A percentile compares a stretch with the other conserved stretches of the same genome.
Conservation (phyloP, 1,284 basidiomycete species). For the Mycena citricolor region DNA sequence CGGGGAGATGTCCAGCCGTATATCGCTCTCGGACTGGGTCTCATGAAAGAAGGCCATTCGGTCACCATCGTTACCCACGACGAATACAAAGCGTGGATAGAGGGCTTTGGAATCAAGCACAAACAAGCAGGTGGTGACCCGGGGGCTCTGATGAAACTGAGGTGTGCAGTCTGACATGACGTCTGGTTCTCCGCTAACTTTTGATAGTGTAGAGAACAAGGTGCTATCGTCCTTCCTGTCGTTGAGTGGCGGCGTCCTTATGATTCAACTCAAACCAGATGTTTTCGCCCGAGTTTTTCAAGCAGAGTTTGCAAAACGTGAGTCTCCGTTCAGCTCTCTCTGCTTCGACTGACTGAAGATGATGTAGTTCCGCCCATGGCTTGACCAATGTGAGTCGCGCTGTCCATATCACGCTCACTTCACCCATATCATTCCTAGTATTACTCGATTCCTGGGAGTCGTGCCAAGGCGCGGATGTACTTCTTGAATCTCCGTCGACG, state of each 20-base stretch:
- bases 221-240: slow-evolving; percentile 27
- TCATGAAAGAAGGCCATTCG: slow-evolving; percentile 55
- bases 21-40: slow-evolving; percentile 45
- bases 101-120: slow-evolving; percentile 68
- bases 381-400: slow-evolving; percentile 59
- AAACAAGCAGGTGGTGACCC: slow-evolving; percentile 78
- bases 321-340: slow-evolving; percentile 23
- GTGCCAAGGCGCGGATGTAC: slow-evolving; percentile 71
- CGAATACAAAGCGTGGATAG: slow-evolving; percentile 52
- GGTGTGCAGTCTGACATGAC: slow-evolving; percentile 21
- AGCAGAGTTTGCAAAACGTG: slow-evolving; percentile 61
- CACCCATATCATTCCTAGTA: slow-evolving; percentile 37
- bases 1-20: slow-evolving; percentile 55
- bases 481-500: slow-evolving; percentile 73
- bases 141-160: slow-evolving; percentile 64
- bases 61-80: slow-evolving; percentile 62
- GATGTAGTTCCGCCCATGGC: slow-evolving; percentile 67
- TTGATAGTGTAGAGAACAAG: slow-evolving; percentile 51
- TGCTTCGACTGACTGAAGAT: slow-evolving; percentile 2
- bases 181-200: background rate
- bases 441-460: slow-evolving; percentile 69
- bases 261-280: slow-evolving; percentile 54
- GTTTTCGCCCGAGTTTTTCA: slow-evolving; percentile 84
- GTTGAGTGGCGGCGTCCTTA: slow-evolving; percentile 5
- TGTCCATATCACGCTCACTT: background rate